phyloP scores from a whole-genome alignment of 768 basidiomycete genomes.

The Termitomyces eurrhizus region DNA sequence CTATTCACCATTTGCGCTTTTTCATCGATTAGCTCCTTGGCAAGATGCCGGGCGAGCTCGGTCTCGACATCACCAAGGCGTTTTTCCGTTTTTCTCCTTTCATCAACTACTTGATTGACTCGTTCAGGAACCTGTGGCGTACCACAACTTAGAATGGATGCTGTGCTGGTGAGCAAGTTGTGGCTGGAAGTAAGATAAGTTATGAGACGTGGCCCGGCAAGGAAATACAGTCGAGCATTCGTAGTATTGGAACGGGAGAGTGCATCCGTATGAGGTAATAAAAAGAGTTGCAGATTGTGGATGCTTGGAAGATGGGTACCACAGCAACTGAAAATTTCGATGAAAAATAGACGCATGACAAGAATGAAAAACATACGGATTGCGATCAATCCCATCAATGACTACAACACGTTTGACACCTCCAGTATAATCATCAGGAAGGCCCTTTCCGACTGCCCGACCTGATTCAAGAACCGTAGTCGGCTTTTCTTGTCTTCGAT shows the following conservation, averaged over 20 bases:
- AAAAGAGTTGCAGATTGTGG: slow-evolving; percentile 67
- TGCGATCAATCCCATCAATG: slow-evolving; percentile 80
- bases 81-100: slow-evolving; percentile 63
- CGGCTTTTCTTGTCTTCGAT: slow-evolving; percentile 29
- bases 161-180: slow-evolving; percentile 46
- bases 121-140: slow-evolving; percentile 64
- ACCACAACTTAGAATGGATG: slow-evolving; percentile 65
- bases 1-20: slow-evolving; percentile 24
- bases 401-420: slow-evolving; percentile 75
- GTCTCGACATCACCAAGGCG: slow-evolving; percentile 65
- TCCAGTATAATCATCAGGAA: slow-evolving; percentile 73
- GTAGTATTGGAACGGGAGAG: slow-evolving; percentile 57
- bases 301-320: slow-evolving; percentile 83
- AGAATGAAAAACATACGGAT: slow-evolving; percentile 48
- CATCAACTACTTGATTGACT: slow-evolving; percentile 61
- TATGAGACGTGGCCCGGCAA: slow-evolving; percentile 75
- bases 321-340: slow-evolving; percentile 51
- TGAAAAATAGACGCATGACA: slow-evolving; percentile 14
- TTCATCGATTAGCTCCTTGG: slow-evolving; percentile 34
- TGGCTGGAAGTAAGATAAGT: slow-evolving; percentile 58
- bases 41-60: slow-evolving; percentile 55
- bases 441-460: slow-evolving; percentile 50
- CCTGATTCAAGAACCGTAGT: slow-evolving; percentile 39
- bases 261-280: slow-evolving; percentile 65
- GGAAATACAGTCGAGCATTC: slow-evolving; percentile 76